Percentiles rank a stretch among this genome's conserved stretches.
Evolutionary conservation across 768 basidiomycete species (phyloP).

Genomic region (Paxillus ammoniavirescens): DNA sequence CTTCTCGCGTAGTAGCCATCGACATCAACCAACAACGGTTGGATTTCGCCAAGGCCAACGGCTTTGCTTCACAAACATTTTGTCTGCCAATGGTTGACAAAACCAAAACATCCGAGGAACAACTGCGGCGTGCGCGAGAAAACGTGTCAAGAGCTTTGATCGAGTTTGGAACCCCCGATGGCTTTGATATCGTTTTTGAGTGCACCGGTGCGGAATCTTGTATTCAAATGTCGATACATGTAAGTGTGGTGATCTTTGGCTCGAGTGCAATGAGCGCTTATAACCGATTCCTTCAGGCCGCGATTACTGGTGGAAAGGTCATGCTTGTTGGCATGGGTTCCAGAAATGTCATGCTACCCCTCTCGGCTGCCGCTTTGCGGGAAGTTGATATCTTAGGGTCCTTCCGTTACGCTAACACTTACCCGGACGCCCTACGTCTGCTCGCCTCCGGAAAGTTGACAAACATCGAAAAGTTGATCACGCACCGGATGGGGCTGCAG

Average conservation of each 20-base stretch:
- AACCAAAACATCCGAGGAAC: conserved; percentile 54
- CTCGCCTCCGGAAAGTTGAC: conserved; percentile 63
- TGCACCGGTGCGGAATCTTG: conserved; percentile 93
- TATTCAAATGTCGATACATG: conserved; percentile 88
- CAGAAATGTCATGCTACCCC: conserved; percentile 76
- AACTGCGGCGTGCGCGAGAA: conserved; percentile 60
- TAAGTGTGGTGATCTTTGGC: conserved; percentile 43
- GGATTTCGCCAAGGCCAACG: conserved; percentile 70
- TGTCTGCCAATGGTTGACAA: conserved; percentile 55
- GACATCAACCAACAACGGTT: conserved; percentile 87
- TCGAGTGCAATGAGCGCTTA: conserved; percentile 12
- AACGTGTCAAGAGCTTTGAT: conserved; percentile 49
- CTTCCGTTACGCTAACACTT: conserved; percentile 90
- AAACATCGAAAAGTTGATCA: conserved; percentile 72
- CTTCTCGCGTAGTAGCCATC: conserved; percentile 67
- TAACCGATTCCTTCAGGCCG: conserved; percentile 51
- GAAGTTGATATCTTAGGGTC: conserved; percentile 93
- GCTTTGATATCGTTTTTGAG: conserved; percentile 92
- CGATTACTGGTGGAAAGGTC: conserved; percentile 82
- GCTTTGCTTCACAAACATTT: conserved; percentile 74
- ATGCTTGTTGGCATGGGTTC: conserved; percentile 97
- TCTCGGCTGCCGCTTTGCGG: conserved; percentile 76
- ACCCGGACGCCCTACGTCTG: conserved; percentile 79
- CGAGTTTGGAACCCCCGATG: conserved; percentile 61
- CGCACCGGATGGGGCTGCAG: conserved; percentile 68